Evolutionary conservation across 2,329 filamentous ascomycete species (phyloP).

Genomic region (Teratosphaeria viscida): DNA sequence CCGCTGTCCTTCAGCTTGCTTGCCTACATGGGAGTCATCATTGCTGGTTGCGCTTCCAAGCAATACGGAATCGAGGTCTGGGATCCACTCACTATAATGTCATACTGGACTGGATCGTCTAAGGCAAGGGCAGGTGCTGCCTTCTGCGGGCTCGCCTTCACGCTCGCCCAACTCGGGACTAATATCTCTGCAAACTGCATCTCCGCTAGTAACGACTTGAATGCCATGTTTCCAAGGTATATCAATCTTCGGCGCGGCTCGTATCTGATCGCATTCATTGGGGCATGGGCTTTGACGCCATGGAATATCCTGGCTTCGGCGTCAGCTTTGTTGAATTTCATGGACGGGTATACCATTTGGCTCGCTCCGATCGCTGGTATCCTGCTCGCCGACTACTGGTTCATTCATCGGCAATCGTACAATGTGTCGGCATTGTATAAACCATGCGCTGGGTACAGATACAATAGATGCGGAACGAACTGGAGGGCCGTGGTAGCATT

Average conservation of each 20-base stretch:
- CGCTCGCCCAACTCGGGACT: constrained; percentile 6
- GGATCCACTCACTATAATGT: constrained; percentile 16
- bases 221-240: constrained; percentile 19
- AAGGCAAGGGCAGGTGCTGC: constrained; percentile 13
- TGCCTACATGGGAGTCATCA: constrained; percentile 20
- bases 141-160: constrained; percentile 7
- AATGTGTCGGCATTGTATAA: constrained; percentile 17
- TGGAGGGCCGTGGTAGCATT: constrained; percentile 51
- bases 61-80: constrained; percentile 14
- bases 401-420: constrained; percentile 12
- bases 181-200: constrained; percentile 18
- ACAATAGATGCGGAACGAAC: constrained; percentile 33
- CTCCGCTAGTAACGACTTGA: constrained; percentile 13
- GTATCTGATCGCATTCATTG: constrained; percentile 30
- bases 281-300: constrained; percentile 27
- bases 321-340: constrained; percentile 31
- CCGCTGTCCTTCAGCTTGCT: constrained; percentile 17
- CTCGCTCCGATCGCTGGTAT: constrained; percentile 31
- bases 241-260: constrained; percentile 29
- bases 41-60: constrained; percentile 13
- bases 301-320: constrained; percentile 35
- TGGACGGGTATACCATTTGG: constrained; percentile 34
- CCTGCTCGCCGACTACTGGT: constrained; percentile 30
- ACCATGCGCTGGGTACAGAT: constrained; percentile 16
- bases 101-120: constrained; percentile 12